Conservation (phyloP, 2,329 filamentous ascomycete genomes). For the Botrytis cinerea region DNA sequence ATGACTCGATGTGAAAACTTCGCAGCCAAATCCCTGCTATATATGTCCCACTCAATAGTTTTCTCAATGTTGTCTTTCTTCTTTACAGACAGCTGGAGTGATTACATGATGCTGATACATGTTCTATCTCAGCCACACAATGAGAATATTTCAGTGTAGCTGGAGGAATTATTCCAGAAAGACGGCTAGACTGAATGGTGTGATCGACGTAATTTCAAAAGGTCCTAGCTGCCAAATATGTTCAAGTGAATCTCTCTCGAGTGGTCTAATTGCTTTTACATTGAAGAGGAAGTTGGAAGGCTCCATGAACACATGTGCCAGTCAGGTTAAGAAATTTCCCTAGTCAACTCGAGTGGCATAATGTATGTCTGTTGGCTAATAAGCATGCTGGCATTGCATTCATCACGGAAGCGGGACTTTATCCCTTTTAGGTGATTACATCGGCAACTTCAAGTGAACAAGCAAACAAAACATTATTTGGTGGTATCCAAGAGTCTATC, state of each 20-base stretch:
- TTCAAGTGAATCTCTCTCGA: background rate
- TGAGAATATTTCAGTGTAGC: background rate
- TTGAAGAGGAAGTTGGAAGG: background rate
- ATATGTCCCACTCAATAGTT: background rate
- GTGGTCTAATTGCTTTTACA: background rate
- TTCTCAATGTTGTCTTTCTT: background rate
- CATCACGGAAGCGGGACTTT: background rate
- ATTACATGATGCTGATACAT: background rate
- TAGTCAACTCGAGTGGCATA: background rate
- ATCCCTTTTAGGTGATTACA: background rate
- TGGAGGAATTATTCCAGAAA: background rate
- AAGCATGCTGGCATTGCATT: background rate
- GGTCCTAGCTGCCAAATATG: background rate
- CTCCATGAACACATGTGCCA: background rate
- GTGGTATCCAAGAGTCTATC: background rate
- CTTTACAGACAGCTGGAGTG: background rate
- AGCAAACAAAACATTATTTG: background rate
- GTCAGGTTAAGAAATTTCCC: background rate
- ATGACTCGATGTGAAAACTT: background rate
- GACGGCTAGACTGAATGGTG: background rate
- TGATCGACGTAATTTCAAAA: background rate
- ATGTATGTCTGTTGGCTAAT: background rate
- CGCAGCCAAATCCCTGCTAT: background rate
- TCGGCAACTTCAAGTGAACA: background rate
- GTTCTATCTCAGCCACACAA: background rate